Evolutionary conservation across 75 land plant genomes (phyloP).

Genomic region (Pinus taeda): DNA sequence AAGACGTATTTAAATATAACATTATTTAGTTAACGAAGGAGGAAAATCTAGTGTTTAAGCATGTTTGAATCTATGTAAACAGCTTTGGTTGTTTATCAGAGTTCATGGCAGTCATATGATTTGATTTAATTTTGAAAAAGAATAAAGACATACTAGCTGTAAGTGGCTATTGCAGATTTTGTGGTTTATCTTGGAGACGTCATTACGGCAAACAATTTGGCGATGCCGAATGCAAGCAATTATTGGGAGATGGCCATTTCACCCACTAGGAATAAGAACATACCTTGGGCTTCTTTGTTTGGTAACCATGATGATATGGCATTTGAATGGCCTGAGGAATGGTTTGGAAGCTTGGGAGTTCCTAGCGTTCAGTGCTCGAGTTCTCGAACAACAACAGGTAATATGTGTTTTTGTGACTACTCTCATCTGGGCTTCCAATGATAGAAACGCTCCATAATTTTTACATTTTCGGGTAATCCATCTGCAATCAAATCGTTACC

Average conservation of each 20-base stretch:
- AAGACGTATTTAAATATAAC: neutral
- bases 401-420: neutral
- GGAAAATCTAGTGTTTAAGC: neutral
- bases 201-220: slow-evolving; percentile 84
- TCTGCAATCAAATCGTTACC: neutral
- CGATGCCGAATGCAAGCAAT: slow-evolving; percentile 63
- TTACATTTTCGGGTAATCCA: neutral
- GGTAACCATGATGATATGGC: slow-evolving; percentile 96
- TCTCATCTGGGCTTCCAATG: no score
- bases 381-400: slow-evolving; percentile 27
- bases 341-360: slow-evolving; percentile 77
- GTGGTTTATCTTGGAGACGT: slow-evolving; percentile 89
- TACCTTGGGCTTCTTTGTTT: slow-evolving; percentile 89
- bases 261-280: slow-evolving; percentile 51
- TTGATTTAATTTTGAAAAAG: neutral
- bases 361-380: slow-evolving; percentile 41
- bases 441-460: neutral
- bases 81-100: neutral
- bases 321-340: slow-evolving; percentile 80
- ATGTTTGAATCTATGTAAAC: neutral
- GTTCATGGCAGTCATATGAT: neutral
- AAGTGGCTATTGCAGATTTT: slow-evolving; percentile 55
- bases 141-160: neutral
- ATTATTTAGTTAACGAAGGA: neutral
- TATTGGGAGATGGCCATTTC: slow-evolving; percentile 79